Evolutionary conservation across 2,329 filamentous ascomycete species (phyloP), one percentile per base, ranked within the genome.

Genomic region (Zymoseptoria crescenta): DNA sequence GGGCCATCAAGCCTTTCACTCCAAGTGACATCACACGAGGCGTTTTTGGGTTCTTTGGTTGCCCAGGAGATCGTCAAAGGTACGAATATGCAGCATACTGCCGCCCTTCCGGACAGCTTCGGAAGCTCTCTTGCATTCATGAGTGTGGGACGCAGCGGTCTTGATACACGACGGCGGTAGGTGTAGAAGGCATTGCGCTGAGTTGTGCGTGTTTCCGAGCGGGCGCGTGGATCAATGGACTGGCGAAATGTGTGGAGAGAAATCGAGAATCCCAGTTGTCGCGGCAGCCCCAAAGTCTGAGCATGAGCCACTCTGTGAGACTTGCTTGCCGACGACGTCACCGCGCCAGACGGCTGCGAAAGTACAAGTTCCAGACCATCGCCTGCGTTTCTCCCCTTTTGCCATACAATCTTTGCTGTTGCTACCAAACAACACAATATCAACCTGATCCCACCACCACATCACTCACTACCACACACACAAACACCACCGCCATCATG

Each of bases 401-500:
- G 7, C 48, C 24, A 19, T 7, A 45, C 19, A 1, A 28, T 51
- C 49, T 29, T 52, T 49, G 3, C 49, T 52, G 51, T 19, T 52
- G 53, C 35, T 28, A 52, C 21, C 27, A 29, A 24, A 52, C 35
- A 27, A 41, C 19, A 35, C 29, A 41, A 21, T 13, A n/a, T 19
- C 21, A 13, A 21, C 21, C 49, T 6, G 13, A 28, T 19, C 48
- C n/a, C 27, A 9, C 21, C 4, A 19, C 9, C n/a, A 52, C 56
- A 57, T 50, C 35, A 45, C 35, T 45, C 24, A 28, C 45, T 21
- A 3, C 53, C 13, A 50, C 27, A 45, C 35, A 28, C 57, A 30
- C 48, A 48, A 27, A 24, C 20, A 51, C 41, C 35, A 49, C 49
- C 35, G 66, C 68, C 66, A 73, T 52, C 60, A 99, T 99, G 93